Conservation (phyloP, 2,329 filamentous ascomycete genomes). For the Thielaviopsis ethacetica region DNA sequence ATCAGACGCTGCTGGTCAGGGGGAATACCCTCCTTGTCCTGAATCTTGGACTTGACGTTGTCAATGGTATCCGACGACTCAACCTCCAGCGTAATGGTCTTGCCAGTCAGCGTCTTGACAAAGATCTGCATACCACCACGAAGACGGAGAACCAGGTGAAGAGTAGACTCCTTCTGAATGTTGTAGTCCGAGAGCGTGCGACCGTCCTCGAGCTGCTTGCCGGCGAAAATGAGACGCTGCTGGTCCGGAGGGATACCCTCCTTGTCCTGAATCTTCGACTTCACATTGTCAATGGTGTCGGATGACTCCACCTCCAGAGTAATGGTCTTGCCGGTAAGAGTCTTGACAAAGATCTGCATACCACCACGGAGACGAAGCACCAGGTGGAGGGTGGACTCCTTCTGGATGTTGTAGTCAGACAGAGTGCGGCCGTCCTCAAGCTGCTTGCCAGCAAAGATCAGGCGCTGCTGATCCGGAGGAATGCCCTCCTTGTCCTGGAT, state of each 20-base stretch:
- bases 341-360: constrained; percentile 66
- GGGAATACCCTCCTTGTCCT: constrained; percentile 84
- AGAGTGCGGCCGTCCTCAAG: constrained; percentile 15
- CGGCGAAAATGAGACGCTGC: constrained; percentile 89
- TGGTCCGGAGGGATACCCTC: constrained; percentile 93
- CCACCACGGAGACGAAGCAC: constrained; percentile 55
- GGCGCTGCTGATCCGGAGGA: too few relatives aligned
- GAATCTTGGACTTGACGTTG: constrained; percentile 89
- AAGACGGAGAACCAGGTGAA: constrained; percentile 73
- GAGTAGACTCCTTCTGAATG: constrained; percentile 83
- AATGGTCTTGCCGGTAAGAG: constrained; percentile 85
- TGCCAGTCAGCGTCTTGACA: constrained; percentile 75
- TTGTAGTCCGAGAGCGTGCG: constrained; percentile 77
- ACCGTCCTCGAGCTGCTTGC: constrained; percentile 91
- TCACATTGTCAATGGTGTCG: constrained; percentile 92
- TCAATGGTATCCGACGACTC: constrained; percentile 84
- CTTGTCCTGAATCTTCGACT: constrained; percentile 96
- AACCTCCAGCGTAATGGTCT: constrained; percentile 87
- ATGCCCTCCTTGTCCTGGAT: too few relatives aligned
- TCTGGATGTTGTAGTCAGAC: constrained; percentile 41
- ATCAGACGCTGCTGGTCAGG: constrained; percentile 90
- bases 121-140: constrained; percentile 86
- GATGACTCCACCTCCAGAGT: constrained; percentile 78
- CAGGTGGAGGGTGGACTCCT: constrained; percentile 54
- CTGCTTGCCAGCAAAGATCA: too few relatives aligned